Base-by-base conservation (phyloP, 164 flowering plant species). In the Magnolia kwangsiensis region DNA sequence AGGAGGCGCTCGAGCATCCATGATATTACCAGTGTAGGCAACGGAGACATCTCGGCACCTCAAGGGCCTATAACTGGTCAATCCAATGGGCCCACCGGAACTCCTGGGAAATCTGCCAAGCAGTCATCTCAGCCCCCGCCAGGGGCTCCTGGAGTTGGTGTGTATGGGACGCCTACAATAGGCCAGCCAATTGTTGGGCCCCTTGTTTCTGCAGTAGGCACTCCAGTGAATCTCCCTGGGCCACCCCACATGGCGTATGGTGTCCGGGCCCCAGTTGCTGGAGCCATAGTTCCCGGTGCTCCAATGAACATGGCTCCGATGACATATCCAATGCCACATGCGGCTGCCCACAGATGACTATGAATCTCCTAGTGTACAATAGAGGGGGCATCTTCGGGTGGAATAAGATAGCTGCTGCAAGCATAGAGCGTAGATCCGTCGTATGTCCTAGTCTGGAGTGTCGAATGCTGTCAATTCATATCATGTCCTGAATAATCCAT, bases 1-100 rank as follows among this genome's bases (percentile, higher is more conserved):
- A 86, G 96, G 83, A 87, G 98, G 81, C 82, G 97, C 51, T 89
- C 98, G 10, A 94, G 98, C 86, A 94, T 94, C 67, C 98, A 94
- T 77, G 97, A 94, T 49, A 94, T 94, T 72, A 94, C 98, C 55
- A 92, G 90, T 59, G 90, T 91, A n/a, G 83, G 81, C 31, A 85
- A 80, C 75, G 92, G 92, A 66, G 94, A 92, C 24, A 73, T 84
- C 51, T 72, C 90, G 8, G 79, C 84, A 21, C 79, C 91, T 21
- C 98, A 88, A 75, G 95, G 87, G 24, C 95, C 98, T 49, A 94
- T 92, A 71, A 94, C 94, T 7, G 97, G 98, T 67, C 94, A 90
- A 77, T 74, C 89, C 58, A 85, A 82, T 72, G 84, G 85, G 20
- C 69, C 89, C 11, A 74, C 75, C 24, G 83, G 78, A 21, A 78